Base-by-base conservation (phyloP, 352 stramenopile species). In the Albugo candida region DNA sequence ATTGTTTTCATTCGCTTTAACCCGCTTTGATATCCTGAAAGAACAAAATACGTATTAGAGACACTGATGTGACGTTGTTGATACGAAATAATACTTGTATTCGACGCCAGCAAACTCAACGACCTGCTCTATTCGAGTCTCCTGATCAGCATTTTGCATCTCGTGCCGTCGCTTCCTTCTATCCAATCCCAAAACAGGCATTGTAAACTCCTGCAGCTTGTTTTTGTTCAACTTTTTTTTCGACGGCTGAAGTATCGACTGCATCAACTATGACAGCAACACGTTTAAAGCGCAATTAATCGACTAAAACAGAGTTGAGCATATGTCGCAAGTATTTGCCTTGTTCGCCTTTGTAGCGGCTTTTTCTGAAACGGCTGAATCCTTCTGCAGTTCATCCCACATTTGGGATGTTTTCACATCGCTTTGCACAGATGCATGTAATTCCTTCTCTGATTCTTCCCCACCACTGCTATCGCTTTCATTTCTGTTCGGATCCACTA, bases 21-120 rank as follows among this genome's bases (percentile, higher is more conserved):
- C 51, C 13, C 51, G 65, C 38, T 57, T 69, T 2, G 53, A 24
- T 11, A 37, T 56, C 1, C 24, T 21, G 27, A 41, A 49, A 13
- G 48, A 19, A 27, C 16, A 13, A 2, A 48, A 5, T 48, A 41
- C 18, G 49, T 52, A 35, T 58, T 59, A 0, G 54, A 57, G 1
- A 70, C 60, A 36, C 54, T 70, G 49, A 20, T 38, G 4, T 12
- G 45, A 27, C 4, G 36, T 44, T 20, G 24, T 31, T n/a, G n/a
- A 31, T 31, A 10, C 3, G 3, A 8, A 31, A 31, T 31, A n/a
- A 8, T 31, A 31, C 24, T 86, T 56, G 56, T 92, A 92, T 51
- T 86, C 70, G 19, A 83, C 55, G 5, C 81, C 81, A 14, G 81
- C 81, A 55, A 87, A 93, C 55, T 91, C 89, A 43, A 93, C 62